Conservation (phyloP, 768 basidiomycete genomes). For the Kwoniella botswanensis region DNA sequence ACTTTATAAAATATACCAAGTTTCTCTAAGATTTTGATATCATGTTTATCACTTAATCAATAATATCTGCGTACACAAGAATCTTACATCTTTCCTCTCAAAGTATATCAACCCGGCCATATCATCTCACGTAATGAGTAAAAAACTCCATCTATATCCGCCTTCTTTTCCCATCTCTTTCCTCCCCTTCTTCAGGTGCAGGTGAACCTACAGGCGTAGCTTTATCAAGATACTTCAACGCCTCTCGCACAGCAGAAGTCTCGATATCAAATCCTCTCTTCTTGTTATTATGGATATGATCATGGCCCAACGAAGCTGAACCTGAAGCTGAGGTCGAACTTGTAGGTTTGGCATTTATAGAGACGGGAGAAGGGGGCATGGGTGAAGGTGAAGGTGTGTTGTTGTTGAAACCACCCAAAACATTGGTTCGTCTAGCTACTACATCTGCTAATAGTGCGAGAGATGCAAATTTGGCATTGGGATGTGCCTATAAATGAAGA, state of each 20-base stretch:
- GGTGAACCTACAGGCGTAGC: slow-evolving; percentile 27
- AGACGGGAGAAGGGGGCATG: slow-evolving; percentile 6
- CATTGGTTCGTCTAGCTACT: slow-evolving; percentile 51
- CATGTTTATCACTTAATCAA: no score
- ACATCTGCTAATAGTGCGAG: slow-evolving; percentile 56
- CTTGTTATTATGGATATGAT: slow-evolving; percentile 14
- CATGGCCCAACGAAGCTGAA: slow-evolving; percentile 16
- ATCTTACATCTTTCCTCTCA: no score
- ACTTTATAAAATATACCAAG: no score
- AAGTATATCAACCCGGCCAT: no score
- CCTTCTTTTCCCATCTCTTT: slow-evolving; percentile 19
- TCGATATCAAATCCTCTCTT: slow-evolving; percentile 51
- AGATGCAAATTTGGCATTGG: slow-evolving; percentile 51
- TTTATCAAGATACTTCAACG: slow-evolving; percentile 49
- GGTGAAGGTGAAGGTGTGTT: slow-evolving; percentile 5
- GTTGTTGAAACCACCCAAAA: slow-evolving; percentile 21
- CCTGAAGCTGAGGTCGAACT: background rate
- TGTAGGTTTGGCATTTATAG: slow-evolving; percentile 1
- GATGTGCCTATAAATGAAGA: slow-evolving; percentile 45
- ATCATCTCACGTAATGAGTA: no score
- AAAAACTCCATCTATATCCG: background rate
- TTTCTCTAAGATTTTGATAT: no score
- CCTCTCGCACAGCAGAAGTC: slow-evolving; percentile 47
- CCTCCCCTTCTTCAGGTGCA: slow-evolving; percentile 22
- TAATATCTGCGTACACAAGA: no score